phyloP scores from a whole-genome alignment of 2,329 filamentous ascomycete genomes.

The Trichoderma afroharzianum region DNA sequence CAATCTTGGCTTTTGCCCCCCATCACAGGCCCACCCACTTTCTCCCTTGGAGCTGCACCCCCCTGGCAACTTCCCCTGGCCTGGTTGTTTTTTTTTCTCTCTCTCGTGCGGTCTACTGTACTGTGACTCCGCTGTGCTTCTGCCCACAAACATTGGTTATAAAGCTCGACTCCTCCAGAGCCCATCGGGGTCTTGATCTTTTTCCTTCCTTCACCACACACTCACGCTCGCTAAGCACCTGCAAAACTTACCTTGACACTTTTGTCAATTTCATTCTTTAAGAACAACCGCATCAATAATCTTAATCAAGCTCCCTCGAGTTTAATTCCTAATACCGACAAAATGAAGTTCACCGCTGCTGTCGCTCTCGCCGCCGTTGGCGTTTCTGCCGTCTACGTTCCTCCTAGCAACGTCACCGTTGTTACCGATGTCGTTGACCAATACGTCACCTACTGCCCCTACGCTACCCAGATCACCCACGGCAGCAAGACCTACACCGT shows the following conservation, averaged over 20 bases:
- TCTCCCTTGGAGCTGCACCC: neutral
- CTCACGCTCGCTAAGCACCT: conserved; percentile 40
- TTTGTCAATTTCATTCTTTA: conserved; percentile 60
- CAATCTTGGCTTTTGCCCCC: conserved; percentile 1
- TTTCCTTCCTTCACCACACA: conserved; percentile 45
- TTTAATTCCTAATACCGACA: conserved; percentile 48
- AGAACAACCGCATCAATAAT: conserved; percentile 23
- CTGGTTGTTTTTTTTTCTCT: neutral
- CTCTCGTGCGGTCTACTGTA: neutral
- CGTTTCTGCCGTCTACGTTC: conserved; percentile 43
- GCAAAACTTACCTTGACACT: conserved; percentile 41
- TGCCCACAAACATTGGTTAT: conserved; percentile 36
- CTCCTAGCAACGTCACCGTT: conserved; percentile 47
- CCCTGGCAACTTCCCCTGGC: conserved; percentile 11
- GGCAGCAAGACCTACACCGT: conserved; percentile 66
- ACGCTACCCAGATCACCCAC: conserved; percentile 60
- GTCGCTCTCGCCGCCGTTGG: conserved; percentile 50
- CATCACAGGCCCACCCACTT: conserved; percentile 1
- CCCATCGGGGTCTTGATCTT: conserved; percentile 28
- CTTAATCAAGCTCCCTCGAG: conserved; percentile 32
- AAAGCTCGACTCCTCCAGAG: conserved; percentile 45
- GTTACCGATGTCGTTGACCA: conserved; percentile 64
- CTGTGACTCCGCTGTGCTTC: neutral
- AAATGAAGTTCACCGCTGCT: conserved; percentile 62
- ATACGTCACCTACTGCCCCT: conserved; percentile 71